Percentiles rank a stretch among this genome's conserved stretches.
Evolutionary conservation across 306 rosid species (phyloP).

Genomic region (Fragaria nilgerrensis): DNA sequence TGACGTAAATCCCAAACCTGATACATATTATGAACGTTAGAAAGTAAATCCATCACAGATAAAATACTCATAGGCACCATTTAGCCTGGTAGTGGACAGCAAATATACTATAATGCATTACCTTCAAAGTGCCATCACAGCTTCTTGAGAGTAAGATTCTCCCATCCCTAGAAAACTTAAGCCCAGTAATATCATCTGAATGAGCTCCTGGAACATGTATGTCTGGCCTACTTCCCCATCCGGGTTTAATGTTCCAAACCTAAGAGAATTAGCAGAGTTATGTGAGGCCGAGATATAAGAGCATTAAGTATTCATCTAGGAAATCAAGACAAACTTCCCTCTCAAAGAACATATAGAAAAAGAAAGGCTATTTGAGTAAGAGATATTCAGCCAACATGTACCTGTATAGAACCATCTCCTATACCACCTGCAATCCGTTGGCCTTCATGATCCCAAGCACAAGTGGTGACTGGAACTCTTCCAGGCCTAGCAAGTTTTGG

Average conservation of each 20-base stretch:
- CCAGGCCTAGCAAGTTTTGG: constrained; percentile 89
- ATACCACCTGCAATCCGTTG: constrained; percentile 87
- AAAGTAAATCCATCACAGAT: constrained; percentile 9
- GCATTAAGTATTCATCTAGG: background rate
- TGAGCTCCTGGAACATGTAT: constrained; percentile 60
- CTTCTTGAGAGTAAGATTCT: constrained; percentile 71
- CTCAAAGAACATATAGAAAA: background rate
- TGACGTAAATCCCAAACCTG: constrained; percentile 98
- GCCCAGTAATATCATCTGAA: constrained; percentile 66
- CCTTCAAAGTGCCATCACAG: constrained; percentile 84
- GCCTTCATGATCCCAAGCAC: constrained; percentile 88
- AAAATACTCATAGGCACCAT: background rate
- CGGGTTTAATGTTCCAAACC: constrained; percentile 89
- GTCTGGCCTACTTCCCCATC: constrained; percentile 99
- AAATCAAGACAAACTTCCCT: background rate
- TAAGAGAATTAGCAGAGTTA: constrained; percentile 31
- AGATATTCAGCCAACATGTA: constrained; percentile 22
- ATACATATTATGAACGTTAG: constrained; percentile 21
- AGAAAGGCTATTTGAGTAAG: background rate
- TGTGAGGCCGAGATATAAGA: constrained; percentile 12
- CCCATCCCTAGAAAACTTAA: constrained; percentile 85
- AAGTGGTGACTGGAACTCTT: constrained; percentile 89
- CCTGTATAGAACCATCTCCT: constrained; percentile 98
- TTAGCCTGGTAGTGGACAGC: constrained; percentile 9
- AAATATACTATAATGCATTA: constrained; percentile 34